Conservation (phyloP, 352 stramenopile species). For the Pseudoperonospora humuli region DNA sequence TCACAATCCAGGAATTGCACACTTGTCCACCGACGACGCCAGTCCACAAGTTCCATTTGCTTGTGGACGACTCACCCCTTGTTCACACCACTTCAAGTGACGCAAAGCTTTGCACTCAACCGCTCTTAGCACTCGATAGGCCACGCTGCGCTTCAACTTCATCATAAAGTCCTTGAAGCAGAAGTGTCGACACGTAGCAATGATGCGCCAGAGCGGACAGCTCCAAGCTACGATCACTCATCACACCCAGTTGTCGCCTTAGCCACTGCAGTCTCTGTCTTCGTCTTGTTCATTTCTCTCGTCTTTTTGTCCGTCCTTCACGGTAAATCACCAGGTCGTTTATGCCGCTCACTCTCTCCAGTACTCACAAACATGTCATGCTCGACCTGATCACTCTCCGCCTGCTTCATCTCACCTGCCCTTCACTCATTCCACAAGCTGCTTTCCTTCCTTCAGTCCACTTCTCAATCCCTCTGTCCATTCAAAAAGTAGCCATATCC, state of each 20-base stretch:
- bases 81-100: constrained; percentile 19
- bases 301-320: constrained; percentile 23
- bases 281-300: constrained; percentile 24
- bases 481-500: not conserved
- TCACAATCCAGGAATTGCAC: constrained; percentile 32
- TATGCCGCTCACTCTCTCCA: constrained; percentile 5
- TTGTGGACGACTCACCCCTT: constrained; percentile 18
- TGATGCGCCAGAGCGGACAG: constrained; percentile 7
- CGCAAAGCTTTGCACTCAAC: constrained; percentile 16
- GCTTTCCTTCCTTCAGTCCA: constrained; percentile 1
- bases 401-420: constrained; percentile 11
- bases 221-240: constrained; percentile 26
- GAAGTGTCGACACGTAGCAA: constrained; percentile 11
- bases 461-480: constrained; percentile 2
- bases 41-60: constrained; percentile 41
- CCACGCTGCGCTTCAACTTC: constrained; percentile 13
- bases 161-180: constrained; percentile 21
- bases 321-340: constrained; percentile 1
- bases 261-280: constrained; percentile 25
- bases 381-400: constrained; percentile 3
- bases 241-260: constrained; percentile 14
- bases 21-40: constrained; percentile 26
- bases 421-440: constrained; percentile 2
- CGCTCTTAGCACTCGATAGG: constrained; percentile 6
- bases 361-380: constrained; percentile 12